These are phyloP conservation scores for Scalesia atractyloides DNA, from an alignment of 129 eudicot genomes.

Conservation along the genomic window DNA sequence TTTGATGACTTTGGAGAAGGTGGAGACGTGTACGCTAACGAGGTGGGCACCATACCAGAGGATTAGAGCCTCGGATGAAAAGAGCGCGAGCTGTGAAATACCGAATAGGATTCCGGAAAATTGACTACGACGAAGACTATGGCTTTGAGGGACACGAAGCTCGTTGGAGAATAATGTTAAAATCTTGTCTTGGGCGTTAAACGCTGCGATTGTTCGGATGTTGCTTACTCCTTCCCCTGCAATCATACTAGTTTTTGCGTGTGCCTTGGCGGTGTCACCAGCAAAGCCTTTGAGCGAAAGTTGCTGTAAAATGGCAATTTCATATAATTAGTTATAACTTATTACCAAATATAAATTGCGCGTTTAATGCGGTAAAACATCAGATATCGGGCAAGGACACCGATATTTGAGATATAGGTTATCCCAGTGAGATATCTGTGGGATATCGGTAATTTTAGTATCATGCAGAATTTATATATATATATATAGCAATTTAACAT, in stretches of 20 bases:
- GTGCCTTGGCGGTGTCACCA: constrained; percentile 98
- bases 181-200: constrained; percentile 88
- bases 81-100: constrained; percentile 91
- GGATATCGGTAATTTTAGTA: no score
- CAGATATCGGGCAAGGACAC: no score
- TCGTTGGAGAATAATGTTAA: constrained; percentile 65
- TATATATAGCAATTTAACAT: no score
- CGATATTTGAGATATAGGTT: no score
- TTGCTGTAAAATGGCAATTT: constrained; percentile 54
- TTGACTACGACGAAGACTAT: constrained; percentile 73
- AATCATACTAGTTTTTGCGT: constrained; percentile 98
- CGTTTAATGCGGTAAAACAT: no score
- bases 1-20: constrained; percentile 89
- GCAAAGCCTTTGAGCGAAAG: constrained; percentile 93
- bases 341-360: neutral
- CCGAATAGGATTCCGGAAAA: constrained; percentile 80
- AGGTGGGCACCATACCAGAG: constrained; percentile 96
- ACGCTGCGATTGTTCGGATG: constrained; percentile 93
- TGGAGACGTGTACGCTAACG: constrained; percentile 69
- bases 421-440: no score
- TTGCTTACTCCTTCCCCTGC: constrained; percentile 99
- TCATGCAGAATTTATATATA: no score
- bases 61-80: constrained; percentile 84
- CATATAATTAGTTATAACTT: neutral
- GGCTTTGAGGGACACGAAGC: constrained; percentile 73